Percentiles rank a stretch among this genome's conserved stretches.
Conservation (phyloP, 2,329 filamentous ascomycete genomes). For the Volutella citrinella region DNA sequence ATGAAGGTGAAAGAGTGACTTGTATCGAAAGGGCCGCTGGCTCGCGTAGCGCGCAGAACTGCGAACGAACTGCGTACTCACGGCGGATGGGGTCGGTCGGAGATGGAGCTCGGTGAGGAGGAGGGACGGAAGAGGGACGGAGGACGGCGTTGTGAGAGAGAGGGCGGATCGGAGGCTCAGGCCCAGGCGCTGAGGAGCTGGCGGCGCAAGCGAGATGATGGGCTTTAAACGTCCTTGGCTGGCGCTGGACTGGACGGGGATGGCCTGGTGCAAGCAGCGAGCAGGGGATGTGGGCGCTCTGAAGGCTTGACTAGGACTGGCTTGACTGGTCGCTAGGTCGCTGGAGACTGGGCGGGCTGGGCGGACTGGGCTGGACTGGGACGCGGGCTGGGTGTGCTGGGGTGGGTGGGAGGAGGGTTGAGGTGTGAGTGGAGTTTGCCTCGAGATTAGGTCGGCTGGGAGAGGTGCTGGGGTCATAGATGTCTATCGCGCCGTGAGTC, state of each 20-base stretch:
- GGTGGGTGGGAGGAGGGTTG: conserved; percentile 25
- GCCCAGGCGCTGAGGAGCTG: no score
- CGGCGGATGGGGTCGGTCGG: conserved; percentile 26
- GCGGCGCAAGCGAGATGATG: conserved; percentile 53
- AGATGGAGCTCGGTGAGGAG: conserved; percentile 27
- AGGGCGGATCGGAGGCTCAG: conserved; percentile 45
- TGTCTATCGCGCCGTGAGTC: no score
- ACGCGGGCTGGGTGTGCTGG: conserved; percentile 14
- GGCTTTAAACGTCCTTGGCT: conserved; percentile 36
- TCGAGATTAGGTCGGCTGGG: conserved; percentile 40
- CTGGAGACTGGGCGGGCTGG: conserved; percentile 21
- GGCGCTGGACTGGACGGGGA: conserved; percentile 28
- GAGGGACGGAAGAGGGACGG: conserved; percentile 21
- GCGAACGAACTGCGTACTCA: no score
- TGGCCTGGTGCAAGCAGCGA: conserved; percentile 15
- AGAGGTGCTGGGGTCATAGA: no score
- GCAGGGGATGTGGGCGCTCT: conserved; percentile 3
- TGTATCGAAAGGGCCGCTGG: conserved; percentile 4
- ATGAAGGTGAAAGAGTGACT: conserved; percentile 1
- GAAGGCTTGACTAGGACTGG: conserved; percentile 9
- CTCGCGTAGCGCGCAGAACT: not conserved
- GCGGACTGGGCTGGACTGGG: conserved; percentile 9
- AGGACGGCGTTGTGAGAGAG: conserved; percentile 21
- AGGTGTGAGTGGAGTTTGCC: conserved; percentile 40
- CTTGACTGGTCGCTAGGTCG: no score